Base-by-base conservation (phyloP, 1,284 basidiomycete species). In the Boletus smithii region DNA sequence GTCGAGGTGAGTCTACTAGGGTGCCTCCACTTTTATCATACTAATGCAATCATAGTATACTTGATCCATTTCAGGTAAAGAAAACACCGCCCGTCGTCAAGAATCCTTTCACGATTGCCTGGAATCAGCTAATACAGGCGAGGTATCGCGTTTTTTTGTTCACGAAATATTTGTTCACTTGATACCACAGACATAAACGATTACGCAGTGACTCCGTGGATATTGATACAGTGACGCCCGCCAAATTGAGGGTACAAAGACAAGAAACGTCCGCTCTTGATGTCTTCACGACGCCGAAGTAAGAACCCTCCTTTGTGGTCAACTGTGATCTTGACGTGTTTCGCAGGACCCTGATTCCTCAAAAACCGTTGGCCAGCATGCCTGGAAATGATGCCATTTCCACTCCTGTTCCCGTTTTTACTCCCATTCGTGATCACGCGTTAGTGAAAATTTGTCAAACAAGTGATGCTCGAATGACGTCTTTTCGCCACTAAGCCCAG, bases 101-200 rank as follows among this genome's bases (percentile, higher is more conserved):
- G 17, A 63, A 66, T 23, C 60, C 62, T 8, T 66, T 63, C 20
- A 38, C 43, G 3, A 11, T 53, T 37, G 60, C 59, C 26, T 66
- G 64, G 61, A 44, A 53, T 46, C 50, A 42, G 27, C 33, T 63
- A 11, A 18, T 61, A 14, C 42, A 47, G 20, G 53, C 61, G 31
- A 50, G 58, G 56, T 62, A 52, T 38, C 6, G 8, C 24, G 3
- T 17, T 18, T 22, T 11, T 31, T 40, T 34, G 3, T 46, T 29
- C 23, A 7, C 36, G 29, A 24, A 20, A 9, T 18, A n/a, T 29
- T 33, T 32, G 17, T 22, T 53, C 40, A 62, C 18, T 10, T 6
- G 1, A 30, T 34, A 2, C 6, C 8, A 26, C 40, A 65, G 56
- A 26, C 50, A 48, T 10, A 66, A 66, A 50, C 54, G 62, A 42